Base-by-base conservation (phyloP, 768 basidiomycete genomes). In the Rhodotorula toruloides region DNA sequence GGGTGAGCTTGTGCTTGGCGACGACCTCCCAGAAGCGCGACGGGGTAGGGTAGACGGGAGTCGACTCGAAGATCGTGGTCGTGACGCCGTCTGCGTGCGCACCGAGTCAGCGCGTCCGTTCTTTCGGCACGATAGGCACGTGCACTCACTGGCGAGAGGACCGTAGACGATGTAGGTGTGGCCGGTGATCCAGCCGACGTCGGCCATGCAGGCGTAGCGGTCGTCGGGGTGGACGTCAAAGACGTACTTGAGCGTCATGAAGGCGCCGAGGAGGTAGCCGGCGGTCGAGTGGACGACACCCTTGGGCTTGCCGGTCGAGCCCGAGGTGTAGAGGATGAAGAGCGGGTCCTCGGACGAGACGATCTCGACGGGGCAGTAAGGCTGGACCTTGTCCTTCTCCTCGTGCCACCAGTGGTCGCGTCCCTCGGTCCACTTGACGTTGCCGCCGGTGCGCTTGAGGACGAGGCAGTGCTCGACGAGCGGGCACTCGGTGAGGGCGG, bases 141-240 rank as follows among this genome's bases (percentile, higher is more conserved):
- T 19, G n/a, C 16, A 61, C 63, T 27, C 39, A 70, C 64, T 68
- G n/a, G 83, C 80, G 57, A 97, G 86, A 5, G 94, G 94, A 21
- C 94, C 94, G 78, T 97, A 97, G 71, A 97, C 83, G 76, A 98
- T 97, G 80, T 97, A 90, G 54, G 57, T 66, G 64, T 70, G 68
- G 27, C 68, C 93, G 5, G 94, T 98, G 80, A 98, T 94, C 94
- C 94, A 98, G 74, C 94, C 94, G 58, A 99, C 83, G 76, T 99
- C 94, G 63, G 94, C 94, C 93, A 97, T 92, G 81, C 94, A 98
- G 2, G 87, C 96, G 77, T 93, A 97, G 72, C 83, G 86, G 80
- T 97, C 94, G 65, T 89, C 91, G n/a, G 88, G 86, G 78, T 99
- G 94, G 29, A 97, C 85, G 77, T 99, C 94, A 76, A 97, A 99